A percentile compares a stretch with the other conserved stretches of the same genome.
These are phyloP conservation scores for Seiridium cupressi DNA, from an alignment of 2,329 filamentous ascomycete genomes.

Conservation along the genomic window DNA sequence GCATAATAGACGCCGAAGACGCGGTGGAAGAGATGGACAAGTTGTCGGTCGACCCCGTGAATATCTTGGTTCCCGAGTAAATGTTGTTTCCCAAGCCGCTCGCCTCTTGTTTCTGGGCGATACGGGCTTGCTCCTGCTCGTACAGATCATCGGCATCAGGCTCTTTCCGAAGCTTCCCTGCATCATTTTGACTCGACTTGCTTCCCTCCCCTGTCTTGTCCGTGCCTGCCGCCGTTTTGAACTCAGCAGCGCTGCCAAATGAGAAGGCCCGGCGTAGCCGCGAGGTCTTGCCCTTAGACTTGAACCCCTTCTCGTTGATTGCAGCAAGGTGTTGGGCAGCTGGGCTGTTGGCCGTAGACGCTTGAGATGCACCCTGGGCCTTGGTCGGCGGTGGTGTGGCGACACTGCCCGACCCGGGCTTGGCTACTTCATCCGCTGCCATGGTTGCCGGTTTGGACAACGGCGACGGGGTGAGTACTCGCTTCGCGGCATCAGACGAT, in stretches of 20 bases:
- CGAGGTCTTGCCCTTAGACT: conserved; percentile 80
- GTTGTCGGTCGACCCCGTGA: conserved; percentile 91
- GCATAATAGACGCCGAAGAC: conserved; percentile 88
- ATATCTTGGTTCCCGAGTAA: conserved; percentile 82
- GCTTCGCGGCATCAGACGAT: conserved; percentile 65
- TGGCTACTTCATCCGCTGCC: conserved; percentile 43
- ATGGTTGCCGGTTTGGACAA: conserved; percentile 70
- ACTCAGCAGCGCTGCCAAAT: conserved; percentile 91
- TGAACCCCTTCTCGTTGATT: conserved; percentile 78
- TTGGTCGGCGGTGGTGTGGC: conserved; percentile 29
- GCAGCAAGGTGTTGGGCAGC: conserved; percentile 83
- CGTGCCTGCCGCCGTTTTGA: conserved; percentile 61
- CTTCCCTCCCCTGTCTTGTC: conserved; percentile 14
- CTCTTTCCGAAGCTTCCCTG: conserved; percentile 63
- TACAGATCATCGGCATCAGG: conserved; percentile 62
- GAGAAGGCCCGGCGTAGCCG: conserved; percentile 89
- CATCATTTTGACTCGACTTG: conserved; percentile 36
- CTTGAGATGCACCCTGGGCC: conserved; percentile 24
- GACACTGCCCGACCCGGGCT: conserved; percentile 26
- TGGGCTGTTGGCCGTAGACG: conserved; percentile 53
- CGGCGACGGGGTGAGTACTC: conserved; percentile 66
- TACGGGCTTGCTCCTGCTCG: conserved; percentile 86
- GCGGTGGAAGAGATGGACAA: conserved; percentile 87
- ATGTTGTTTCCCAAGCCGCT: conserved; percentile 90
- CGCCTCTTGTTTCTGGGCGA: conserved; percentile 89